phyloP scores from a whole-genome alignment of 768 basidiomycete species.

The Scleroderma citrinum region DNA sequence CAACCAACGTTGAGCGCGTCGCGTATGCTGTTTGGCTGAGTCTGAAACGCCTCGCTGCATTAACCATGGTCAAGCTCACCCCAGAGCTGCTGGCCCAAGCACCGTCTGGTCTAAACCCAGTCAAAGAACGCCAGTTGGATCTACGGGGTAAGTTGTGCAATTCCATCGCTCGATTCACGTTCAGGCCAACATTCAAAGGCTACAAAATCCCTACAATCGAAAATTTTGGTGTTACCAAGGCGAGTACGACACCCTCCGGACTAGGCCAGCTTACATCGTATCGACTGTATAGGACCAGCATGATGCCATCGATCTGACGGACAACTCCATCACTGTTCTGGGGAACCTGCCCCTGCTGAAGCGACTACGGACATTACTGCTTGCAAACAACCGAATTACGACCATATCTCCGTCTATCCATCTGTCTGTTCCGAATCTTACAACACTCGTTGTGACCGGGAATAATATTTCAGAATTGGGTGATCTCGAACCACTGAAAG shows the following conservation, averaged over 20 bases:
- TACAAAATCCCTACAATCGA: constrained; percentile 94
- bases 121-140: constrained; percentile 89
- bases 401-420: constrained; percentile 77
- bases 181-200: constrained; percentile 40
- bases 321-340: constrained; percentile 77
- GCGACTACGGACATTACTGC: constrained; percentile 75
- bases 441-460: constrained; percentile 77
- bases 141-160: constrained; percentile 60
- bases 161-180: constrained; percentile 2
- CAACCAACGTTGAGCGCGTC: constrained; percentile 11
- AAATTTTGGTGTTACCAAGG: constrained; percentile 92
- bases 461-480: constrained; percentile 77
- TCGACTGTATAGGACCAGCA: constrained; percentile 67
- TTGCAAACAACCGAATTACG: constrained; percentile 87
- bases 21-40: constrained; percentile 21
- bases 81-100: constrained; percentile 88
- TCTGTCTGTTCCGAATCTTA: constrained; percentile 79
- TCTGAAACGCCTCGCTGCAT: constrained; percentile 26
- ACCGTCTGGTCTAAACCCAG: constrained; percentile 68
- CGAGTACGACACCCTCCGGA: constrained; percentile 30
- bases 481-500: constrained; percentile 78
- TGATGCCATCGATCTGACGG: constrained; percentile 90
- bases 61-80: constrained; percentile 78
- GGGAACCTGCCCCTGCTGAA: constrained; percentile 85
- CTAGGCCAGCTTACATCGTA: constrained; percentile 13